Evolutionary conservation across 148 eudicot species (phyloP).

Genomic region (Diospyros kaki): DNA sequence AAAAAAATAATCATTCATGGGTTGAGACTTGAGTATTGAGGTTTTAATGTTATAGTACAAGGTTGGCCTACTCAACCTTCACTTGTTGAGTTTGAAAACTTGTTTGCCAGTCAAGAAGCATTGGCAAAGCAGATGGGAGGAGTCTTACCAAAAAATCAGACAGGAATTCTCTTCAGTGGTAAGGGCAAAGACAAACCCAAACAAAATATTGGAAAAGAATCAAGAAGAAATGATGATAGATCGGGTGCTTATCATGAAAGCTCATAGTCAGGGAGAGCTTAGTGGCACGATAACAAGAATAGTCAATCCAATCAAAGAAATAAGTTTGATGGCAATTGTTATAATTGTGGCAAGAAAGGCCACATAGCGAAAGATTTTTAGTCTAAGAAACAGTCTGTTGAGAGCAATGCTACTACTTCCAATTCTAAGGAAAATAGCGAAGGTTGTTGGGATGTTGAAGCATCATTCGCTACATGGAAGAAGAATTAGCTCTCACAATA

Average conservation of each 20-base stretch:
- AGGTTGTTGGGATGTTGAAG: too few species aligned
- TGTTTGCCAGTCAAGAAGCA: not conserved
- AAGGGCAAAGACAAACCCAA: not conserved
- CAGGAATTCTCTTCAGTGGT: not conserved
- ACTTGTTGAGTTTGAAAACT: not conserved
- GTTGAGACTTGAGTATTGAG: not conserved
- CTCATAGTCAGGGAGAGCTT: not conserved
- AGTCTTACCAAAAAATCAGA: not conserved
- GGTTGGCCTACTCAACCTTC: not conserved
- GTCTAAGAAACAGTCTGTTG: not conserved
- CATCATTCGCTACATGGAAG: not conserved
- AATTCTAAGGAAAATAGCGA: not conserved
- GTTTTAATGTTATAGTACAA: not conserved
- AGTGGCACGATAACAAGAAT: too few species aligned
- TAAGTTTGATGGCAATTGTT: not conserved
- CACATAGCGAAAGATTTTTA: conserved; percentile 2
- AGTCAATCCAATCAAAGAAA: not conserved
- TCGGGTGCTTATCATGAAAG: not conserved
- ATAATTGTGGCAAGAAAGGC: not conserved
- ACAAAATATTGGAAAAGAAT: not conserved
- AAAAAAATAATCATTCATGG: too few species aligned
- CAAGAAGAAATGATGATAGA: not conserved
- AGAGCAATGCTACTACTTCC: not conserved
- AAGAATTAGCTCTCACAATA: not conserved
- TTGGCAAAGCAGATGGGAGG: conserved; percentile 4